phyloP scores from a whole-genome alignment of 768 basidiomycete species.

The Mycena vitilis region DNA sequence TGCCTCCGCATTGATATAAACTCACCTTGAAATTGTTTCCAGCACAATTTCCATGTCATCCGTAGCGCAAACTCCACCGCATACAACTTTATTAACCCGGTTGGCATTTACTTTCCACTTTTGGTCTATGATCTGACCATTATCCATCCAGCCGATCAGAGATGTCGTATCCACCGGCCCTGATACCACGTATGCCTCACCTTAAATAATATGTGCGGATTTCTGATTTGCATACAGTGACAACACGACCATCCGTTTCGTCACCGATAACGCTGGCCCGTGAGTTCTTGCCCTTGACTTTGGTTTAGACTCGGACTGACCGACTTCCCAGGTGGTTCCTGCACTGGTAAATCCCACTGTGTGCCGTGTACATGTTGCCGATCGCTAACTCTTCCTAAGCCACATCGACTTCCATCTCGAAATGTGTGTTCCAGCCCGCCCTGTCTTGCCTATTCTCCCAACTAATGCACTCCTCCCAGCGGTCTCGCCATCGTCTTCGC shows the following conservation, averaged over 20 bases:
- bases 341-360: constrained; percentile 32
- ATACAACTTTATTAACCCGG: constrained; percentile 55
- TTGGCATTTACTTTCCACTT: constrained; percentile 32
- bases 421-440: constrained; percentile 20
- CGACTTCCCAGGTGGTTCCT: constrained; percentile 12
- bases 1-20: background rate
- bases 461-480: background rate
- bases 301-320: background rate
- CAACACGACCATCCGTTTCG: constrained; percentile 56
- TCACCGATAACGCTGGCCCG: constrained; percentile 54
- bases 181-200: constrained; percentile 3
- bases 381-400: constrained; percentile 6
- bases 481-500: constrained; percentile 40
- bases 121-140: no score
- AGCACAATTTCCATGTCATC: constrained; percentile 48
- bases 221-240: constrained; percentile 23
- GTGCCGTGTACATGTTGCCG: no score
- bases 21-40: background rate
- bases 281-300: constrained; percentile 50
- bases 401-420: constrained; percentile 49
- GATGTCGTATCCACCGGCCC: constrained; percentile 30
- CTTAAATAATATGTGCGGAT: background rate
- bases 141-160: constrained; percentile 13
- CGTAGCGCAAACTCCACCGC: constrained; percentile 40
- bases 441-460: background rate